Evolutionary conservation across 1,139 yeast species (phyloP).

Genomic region (Kurtzmaniella quercitrusa): DNA sequence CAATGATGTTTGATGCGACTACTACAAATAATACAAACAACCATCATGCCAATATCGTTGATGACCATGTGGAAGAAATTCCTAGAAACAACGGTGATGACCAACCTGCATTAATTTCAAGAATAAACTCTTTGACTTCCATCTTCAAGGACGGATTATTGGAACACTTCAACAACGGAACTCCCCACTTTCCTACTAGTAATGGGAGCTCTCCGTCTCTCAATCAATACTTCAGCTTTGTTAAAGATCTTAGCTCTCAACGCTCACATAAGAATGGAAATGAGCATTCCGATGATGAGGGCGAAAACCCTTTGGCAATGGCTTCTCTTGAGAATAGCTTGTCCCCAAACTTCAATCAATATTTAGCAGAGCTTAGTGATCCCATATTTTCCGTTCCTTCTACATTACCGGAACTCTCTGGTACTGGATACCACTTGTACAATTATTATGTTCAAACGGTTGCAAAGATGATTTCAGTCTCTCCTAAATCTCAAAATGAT

Average conservation of each 20-base stretch:
- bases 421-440: constrained; percentile 37
- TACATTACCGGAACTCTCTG: constrained; percentile 16
- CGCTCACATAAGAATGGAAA: neutral
- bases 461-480: constrained; percentile 57
- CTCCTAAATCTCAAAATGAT: constrained; percentile 49
- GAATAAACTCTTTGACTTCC: neutral
- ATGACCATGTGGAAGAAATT: neutral
- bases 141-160: neutral
- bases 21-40: neutral
- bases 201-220: neutral
- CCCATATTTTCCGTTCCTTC: constrained; percentile 9
- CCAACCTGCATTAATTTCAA: neutral
- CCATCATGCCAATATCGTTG: neutral
- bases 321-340: constrained; percentile 9
- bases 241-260: constrained; percentile 4
- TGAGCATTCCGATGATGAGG: neutral
- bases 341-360: constrained; percentile 16
- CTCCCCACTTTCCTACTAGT: neutral
- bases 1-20: neutral
- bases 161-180: neutral
- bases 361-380: constrained; percentile 1
- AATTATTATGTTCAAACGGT: constrained; percentile 63
- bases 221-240: constrained; percentile 3
- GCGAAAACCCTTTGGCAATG: neutral
- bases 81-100: neutral